phyloP scores from a whole-genome alignment of 2,329 filamentous ascomycete species.

The Nemania abortiva region DNA sequence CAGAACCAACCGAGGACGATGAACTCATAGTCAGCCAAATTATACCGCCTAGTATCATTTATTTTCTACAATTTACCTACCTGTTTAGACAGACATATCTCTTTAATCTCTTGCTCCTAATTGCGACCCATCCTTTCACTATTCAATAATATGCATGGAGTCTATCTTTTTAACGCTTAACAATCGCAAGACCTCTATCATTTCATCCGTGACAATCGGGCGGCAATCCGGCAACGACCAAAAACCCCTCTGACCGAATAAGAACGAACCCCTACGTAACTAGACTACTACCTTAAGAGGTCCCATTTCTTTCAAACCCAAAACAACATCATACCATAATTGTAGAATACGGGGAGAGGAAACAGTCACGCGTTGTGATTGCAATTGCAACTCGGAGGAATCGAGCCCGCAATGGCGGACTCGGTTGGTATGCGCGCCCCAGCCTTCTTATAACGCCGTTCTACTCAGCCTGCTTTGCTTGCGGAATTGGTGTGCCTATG shows the following conservation, averaged over 20 bases:
- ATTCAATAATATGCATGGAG: constrained; percentile 12
- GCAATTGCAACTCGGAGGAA: constrained; percentile 29
- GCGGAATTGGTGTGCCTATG: neutral
- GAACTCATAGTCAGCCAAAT: constrained; percentile 8
- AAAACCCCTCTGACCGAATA: constrained; percentile 8
- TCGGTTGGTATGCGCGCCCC: constrained; percentile 60
- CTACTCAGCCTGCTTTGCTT: neutral
- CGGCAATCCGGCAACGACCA: constrained; percentile 20
- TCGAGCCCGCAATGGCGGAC: constrained; percentile 60
- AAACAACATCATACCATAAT: neutral
- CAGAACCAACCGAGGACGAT: constrained; percentile 9
- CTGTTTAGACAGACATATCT: neutral
- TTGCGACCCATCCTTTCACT: neutral
- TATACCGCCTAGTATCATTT: neutral
- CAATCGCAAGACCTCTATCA: neutral
- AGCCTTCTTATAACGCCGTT: constrained; percentile 7
- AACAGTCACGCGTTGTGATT: constrained; percentile 17
- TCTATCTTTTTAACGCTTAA: constrained; percentile 16
- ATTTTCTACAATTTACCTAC: neutral
- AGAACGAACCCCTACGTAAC: constrained; percentile 9
- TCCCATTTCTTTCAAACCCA: neutral
- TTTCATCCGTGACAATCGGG: constrained; percentile 17
- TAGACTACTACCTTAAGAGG: neutral
- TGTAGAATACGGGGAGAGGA: neutral
- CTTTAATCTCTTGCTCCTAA: neutral